Percentiles rank a stretch among this genome's conserved stretches.
phyloP scores from a whole-genome alignment of 2,329 filamentous ascomycete species.

The Helotiales sp. region DNA sequence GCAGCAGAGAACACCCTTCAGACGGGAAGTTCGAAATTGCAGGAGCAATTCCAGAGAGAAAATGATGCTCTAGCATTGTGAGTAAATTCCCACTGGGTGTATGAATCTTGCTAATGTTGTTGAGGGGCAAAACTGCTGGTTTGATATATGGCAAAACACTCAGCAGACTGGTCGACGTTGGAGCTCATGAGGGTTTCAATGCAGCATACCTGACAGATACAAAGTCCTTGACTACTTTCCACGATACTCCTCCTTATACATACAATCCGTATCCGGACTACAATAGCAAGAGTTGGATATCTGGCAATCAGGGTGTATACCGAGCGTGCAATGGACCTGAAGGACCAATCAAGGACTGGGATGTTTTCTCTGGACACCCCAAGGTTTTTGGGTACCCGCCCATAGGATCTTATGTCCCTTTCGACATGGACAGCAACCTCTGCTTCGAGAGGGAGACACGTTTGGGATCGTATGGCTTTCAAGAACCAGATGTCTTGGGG shows the following conservation, averaged over 20 bases:
- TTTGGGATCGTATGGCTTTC: conserved; percentile 68
- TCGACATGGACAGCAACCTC: conserved; percentile 65
- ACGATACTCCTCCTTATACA: conserved; percentile 54
- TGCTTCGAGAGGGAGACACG: conserved; percentile 74
- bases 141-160: conserved; percentile 63
- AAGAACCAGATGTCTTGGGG: conserved; percentile 34
- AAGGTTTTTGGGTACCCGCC: conserved; percentile 62
- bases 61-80: conserved; percentile 29
- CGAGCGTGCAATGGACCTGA: conserved; percentile 68
- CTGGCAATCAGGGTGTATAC: conserved; percentile 60
- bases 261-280: conserved; percentile 77
- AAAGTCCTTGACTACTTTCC: conserved; percentile 50
- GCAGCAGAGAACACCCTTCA: not conserved
- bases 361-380: conserved; percentile 67
- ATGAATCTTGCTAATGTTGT: conserved; percentile 16
- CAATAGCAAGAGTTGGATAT: conserved; percentile 65
- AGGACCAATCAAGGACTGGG: conserved; percentile 58
- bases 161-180: conserved; percentile 50
- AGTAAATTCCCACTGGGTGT: conserved; percentile 28
- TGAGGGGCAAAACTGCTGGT: conserved; percentile 53
- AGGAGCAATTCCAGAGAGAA: conserved; percentile 34
- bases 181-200: conserved; percentile 41
- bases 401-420: conserved; percentile 65
- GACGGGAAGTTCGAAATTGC: conserved; percentile 7
- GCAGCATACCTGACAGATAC: conserved; percentile 42